phyloP scores from a whole-genome alignment of 2,329 filamentous ascomycete genomes.

The Parasarocladium wereldwijsianum region DNA sequence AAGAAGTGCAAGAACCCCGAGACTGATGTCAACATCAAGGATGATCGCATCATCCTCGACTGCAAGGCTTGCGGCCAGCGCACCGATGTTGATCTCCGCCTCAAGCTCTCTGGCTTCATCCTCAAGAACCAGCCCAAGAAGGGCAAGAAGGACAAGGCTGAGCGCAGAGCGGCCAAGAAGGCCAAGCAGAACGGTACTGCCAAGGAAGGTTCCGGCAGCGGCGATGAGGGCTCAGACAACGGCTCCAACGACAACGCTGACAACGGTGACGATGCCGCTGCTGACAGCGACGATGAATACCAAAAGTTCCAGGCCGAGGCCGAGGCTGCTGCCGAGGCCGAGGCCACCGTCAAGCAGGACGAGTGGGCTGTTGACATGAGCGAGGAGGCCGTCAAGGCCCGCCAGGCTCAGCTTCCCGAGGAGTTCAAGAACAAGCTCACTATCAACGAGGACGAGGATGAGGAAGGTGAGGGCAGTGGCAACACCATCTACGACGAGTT shows the following conservation, averaged over 20 bases:
- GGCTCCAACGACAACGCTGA: slow-evolving; percentile 27
- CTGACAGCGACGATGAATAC: slow-evolving; percentile 82
- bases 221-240: slow-evolving; percentile 36
- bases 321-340: slow-evolving; percentile 32
- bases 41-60: slow-evolving; percentile 61
- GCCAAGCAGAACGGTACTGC: slow-evolving; percentile 62
- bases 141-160: slow-evolving; percentile 95
- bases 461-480: slow-evolving; percentile 61
- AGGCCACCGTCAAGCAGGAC: slow-evolving; percentile 61
- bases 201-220: slow-evolving; percentile 46
- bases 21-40: slow-evolving; percentile 89
- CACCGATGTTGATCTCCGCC: slow-evolving; percentile 76
- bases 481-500: slow-evolving; percentile 77
- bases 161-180: slow-evolving; percentile 78
- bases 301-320: slow-evolving; percentile 59
- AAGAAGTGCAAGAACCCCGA: slow-evolving; percentile 99
- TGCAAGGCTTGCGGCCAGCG: slow-evolving; percentile 98
- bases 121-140: slow-evolving; percentile 88
- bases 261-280: slow-evolving; percentile 34
- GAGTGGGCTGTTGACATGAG: slow-evolving; percentile 97
- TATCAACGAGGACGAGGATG: slow-evolving; percentile 67
- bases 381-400: slow-evolving; percentile 85
- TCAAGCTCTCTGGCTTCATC: slow-evolving; percentile 96
- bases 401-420: slow-evolving; percentile 80
- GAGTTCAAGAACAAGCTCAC: slow-evolving; percentile 90